A percentile compares a stretch with the other conserved stretches of the same genome.
Conservation (phyloP, 495 filamentous ascomycete species). For the Aspergillus nanangensis region DNA sequence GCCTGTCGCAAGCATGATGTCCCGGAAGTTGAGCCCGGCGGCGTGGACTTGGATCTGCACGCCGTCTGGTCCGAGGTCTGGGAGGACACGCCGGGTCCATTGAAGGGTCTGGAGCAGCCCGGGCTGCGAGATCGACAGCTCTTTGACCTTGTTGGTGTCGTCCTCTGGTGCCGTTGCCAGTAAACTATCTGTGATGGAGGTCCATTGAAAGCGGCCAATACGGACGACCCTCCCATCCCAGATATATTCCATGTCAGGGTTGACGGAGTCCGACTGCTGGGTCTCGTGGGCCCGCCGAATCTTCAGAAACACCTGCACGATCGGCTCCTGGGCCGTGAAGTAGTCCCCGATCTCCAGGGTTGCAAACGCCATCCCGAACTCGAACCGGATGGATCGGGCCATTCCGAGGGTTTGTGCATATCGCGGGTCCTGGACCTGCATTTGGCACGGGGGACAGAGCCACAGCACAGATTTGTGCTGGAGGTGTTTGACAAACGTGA, state of each 20-base stretch:
- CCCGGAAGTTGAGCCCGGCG: slow-evolving; percentile 29
- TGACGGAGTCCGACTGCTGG: slow-evolving; percentile 1
- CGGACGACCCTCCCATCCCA: slow-evolving; percentile 15
- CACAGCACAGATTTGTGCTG: slow-evolving; percentile 23
- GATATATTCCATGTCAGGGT: slow-evolving; percentile 30
- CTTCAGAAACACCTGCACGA: slow-evolving; percentile 14
- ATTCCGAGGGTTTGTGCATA: slow-evolving; percentile 32
- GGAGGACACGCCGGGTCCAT: slow-evolving; percentile 6
- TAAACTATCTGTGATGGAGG: slow-evolving; percentile 14
- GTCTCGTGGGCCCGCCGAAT: slow-evolving; percentile 13
- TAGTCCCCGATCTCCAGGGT: slow-evolving; percentile 37
- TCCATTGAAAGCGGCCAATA: slow-evolving; percentile 20
- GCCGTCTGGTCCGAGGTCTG: slow-evolving; percentile 7
- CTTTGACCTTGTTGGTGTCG: neutral
- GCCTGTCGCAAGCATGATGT: slow-evolving; percentile 24
- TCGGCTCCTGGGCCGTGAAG: slow-evolving; percentile 7
- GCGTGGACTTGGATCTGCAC: slow-evolving; percentile 17
- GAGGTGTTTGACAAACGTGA: slow-evolving; percentile 4
- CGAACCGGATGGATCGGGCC: slow-evolving; percentile 36
- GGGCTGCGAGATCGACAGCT: slow-evolving; percentile 7
- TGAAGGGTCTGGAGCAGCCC: slow-evolving; percentile 13
- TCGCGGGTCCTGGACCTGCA: slow-evolving; percentile 31
- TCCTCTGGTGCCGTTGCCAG: neutral
- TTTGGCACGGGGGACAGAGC: slow-evolving; percentile 32
- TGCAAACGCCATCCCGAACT: slow-evolving; percentile 34